Conservation (phyloP, 2,329 filamentous ascomycete genomes). For the Colletotrichum scovillei region DNA sequence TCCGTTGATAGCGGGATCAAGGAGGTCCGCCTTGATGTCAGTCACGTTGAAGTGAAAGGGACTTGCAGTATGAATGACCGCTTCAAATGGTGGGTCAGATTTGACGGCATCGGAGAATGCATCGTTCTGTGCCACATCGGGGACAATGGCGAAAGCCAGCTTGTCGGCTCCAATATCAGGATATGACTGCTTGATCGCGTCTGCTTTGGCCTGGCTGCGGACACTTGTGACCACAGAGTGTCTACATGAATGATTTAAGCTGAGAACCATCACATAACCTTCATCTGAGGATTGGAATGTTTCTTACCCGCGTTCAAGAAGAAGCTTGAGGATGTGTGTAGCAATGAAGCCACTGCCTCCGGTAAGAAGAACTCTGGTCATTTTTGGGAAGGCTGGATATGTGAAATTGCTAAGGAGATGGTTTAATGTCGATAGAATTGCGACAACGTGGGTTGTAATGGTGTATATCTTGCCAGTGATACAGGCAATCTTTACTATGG, state of each 20-base stretch:
- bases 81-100: constrained; percentile 68
- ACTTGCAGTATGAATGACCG: constrained; percentile 78
- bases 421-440: too few species aligned
- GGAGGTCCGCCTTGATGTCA: constrained; percentile 56
- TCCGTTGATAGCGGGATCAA: constrained; percentile 66
- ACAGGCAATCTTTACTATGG: too few species aligned
- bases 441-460: too few species aligned
- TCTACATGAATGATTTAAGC: not conserved
- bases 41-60: constrained; percentile 78
- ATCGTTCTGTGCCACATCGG: not conserved
- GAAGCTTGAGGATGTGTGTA: not conserved
- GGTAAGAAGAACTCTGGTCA: too few species aligned
- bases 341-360: constrained; percentile 1
- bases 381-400: too few species aligned
- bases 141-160: not conserved
- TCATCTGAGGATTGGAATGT: not conserved
- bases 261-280: too few species aligned
- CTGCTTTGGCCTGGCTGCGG: not conserved
- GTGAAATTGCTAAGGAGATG: too few species aligned
- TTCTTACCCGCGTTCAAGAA: not conserved
- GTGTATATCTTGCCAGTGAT: too few species aligned
- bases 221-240: not conserved
- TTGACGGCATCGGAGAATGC: not conserved
- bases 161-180: not conserved
- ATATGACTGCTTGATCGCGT: too few species aligned